These are phyloP conservation scores for Arabidopsis arenosa DNA, from an alignment of 345 rosid species.

Conservation along the genomic window DNA sequence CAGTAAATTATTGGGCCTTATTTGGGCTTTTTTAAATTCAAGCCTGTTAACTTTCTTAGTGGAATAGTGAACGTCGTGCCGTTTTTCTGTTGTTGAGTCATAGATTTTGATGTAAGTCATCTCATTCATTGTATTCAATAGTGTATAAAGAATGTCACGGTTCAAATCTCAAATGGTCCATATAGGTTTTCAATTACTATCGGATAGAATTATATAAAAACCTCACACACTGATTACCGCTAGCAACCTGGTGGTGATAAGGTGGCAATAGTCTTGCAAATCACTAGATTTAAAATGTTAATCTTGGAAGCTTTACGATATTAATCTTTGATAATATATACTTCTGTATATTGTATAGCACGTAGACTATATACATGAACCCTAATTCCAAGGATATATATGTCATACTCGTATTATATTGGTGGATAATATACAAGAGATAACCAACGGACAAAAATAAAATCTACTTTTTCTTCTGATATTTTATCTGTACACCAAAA, in stretches of 20 bases:
- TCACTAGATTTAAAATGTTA: constrained; percentile 8
- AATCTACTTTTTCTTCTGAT: constrained; percentile 31
- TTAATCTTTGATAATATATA: no score
- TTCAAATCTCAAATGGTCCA: neutral
- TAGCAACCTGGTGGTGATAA: neutral
- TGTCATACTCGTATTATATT: constrained; percentile 8
- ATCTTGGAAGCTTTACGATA: neutral
- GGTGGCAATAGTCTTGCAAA: constrained; percentile 17
- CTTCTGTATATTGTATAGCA: neutral
- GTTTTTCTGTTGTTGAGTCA: neutral
- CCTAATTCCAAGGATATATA: neutral
- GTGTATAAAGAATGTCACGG: constrained; percentile 1
- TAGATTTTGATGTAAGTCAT: neutral
- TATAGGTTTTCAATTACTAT: neutral
- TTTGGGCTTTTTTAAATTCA: neutral
- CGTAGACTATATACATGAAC: constrained; percentile 13
- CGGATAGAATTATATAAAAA: neutral
- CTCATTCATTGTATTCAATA: neutral
- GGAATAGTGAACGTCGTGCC: constrained; percentile 21
- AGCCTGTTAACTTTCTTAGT: neutral
- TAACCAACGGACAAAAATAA: constrained; percentile 39
- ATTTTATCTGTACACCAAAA: constrained; percentile 23
- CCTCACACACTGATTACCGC: constrained; percentile 17
- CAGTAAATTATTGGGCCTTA: neutral
- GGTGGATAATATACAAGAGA: constrained; percentile 30